Evolutionary conservation across 2,329 filamentous ascomycete genomes (phyloP), one percentile per base, ranked within the genome.

Genomic region (Calycina herbarum): DNA sequence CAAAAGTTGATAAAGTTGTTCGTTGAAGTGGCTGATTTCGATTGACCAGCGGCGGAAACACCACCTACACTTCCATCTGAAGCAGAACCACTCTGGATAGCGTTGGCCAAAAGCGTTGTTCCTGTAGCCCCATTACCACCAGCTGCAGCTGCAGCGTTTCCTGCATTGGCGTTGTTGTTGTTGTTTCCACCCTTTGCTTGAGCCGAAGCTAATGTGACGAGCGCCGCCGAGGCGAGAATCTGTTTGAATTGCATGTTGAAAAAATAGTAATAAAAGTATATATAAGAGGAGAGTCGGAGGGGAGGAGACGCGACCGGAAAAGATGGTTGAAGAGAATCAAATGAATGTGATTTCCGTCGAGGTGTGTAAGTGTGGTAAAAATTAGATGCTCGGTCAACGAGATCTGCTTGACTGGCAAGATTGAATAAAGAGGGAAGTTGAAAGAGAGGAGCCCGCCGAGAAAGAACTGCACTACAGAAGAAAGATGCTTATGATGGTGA

Each of bases 381-480:
- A 72, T 72, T 71, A 74, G 73, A 76, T 74, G 64, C 74, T 74
- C 74, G 74, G 63, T 76, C 74, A 74, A 76, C 74, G 74, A 73
- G 74, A 75, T 76, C 74, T 74, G 67, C 73, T 76, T 74, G 73
- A 73, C 74, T 72, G 70, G 72, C 71, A 75, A 76, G 73, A 70
- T 66, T 65, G 69, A 70, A 69, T 67, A 65, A 68, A 64, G 70
- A 74, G 67, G 65, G 71, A 68, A 72, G 35, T 38, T 69, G 70
- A 72, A 73, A 71, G 71, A 73, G 71, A 74, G 69, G 66, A 70
- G 68, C 69, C 72, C 71, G 68, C 70, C 70, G 64, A 66, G 68
- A 62, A 67, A 13, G 48, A 54, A 54, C 48, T 54, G 65, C 65
- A 68, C 66, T 62, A 58, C 57, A 67, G 64, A 63, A 57, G 65